Evolutionary conservation across 2,329 filamentous ascomycete genomes (phyloP), one percentile per base, ranked within the genome.

Genomic region (Exophiala calicioides): DNA sequence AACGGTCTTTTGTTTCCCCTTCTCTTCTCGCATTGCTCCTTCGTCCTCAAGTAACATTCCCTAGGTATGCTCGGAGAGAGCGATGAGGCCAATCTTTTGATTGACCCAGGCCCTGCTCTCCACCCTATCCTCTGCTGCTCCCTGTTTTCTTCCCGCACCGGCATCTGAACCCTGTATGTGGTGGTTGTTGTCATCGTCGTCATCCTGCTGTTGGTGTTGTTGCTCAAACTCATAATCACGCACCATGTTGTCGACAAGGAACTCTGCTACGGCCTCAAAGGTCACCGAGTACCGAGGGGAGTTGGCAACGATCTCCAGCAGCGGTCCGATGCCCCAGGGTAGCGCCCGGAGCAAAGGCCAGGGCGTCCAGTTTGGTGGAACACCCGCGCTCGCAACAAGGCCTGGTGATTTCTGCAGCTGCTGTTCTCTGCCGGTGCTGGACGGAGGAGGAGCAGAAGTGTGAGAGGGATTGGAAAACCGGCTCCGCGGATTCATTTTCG

Each of bases 281-380:
- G 21, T 39, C 13, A 39, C 20, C 13, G 36, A 26, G 15, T 39
- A 39, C 26, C 23, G 36, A 16, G 36, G 7, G 2, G 23, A 39
- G 36, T 39, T 39, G 13, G 24, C 36, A 29, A 39, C n/a, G 21
- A 39, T 39, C 21, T 39, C 36, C 36, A 39, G 36, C 36, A 39
- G 12, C 13, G 36, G 36, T 9, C 36, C 36, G 36, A 39, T 39
- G 16, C 36, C 13, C 23, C 36, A 30, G 5, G 36, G 23, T 10
- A 39, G 8, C 13, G 10, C 13, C 10, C 36, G 21, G 8, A 39
- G 26, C 16, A 6, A 29, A 3, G 36, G 36, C 23, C 36, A 39
- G 20, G 29, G 12, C 8, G 7, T 27, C 36, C 36, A 39, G 13
- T 29, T 16, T 29, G 36, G 36, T 10, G 36, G 23, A n/a, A 39